Percentiles rank a stretch among this genome's conserved stretches.
These are phyloP conservation scores for Gossypium aridum DNA, from an alignment of 441 rosid genomes.

Conservation along the genomic window DNA sequence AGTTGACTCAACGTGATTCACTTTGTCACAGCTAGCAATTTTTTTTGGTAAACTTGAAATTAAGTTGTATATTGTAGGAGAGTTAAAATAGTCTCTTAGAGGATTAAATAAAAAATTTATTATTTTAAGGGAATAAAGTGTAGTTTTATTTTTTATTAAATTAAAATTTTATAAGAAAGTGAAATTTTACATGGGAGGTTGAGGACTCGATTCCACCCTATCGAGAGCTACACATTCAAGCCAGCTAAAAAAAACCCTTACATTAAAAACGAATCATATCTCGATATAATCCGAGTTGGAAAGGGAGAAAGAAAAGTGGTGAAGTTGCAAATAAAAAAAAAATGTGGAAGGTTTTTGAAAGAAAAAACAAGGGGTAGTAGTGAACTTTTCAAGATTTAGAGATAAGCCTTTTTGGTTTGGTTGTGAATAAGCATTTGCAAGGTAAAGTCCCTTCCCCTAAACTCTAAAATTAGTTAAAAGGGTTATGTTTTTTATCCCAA, in stretches of 20 bases:
- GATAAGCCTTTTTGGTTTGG: neutral
- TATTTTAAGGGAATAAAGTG: no score
- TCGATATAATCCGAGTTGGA: neutral
- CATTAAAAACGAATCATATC: neutral
- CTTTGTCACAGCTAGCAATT: no score
- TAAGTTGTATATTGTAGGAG: no score
- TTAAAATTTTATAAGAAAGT: no score
- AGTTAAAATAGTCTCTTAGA: neutral
- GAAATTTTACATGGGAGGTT: no score
- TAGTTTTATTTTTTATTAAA: no score
- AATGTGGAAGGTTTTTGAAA: neutral
- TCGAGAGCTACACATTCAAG: no score
- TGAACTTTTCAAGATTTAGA: neutral
- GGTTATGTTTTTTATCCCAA: neutral
- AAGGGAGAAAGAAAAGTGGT: neutral
- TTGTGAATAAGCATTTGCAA: neutral
- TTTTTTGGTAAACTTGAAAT: neutral
- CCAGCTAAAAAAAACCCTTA: no score
- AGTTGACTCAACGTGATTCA: neutral
- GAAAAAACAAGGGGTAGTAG: conserved; percentile 6
- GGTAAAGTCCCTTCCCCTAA: neutral
- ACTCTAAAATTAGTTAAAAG: neutral
- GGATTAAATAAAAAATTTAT: no score
- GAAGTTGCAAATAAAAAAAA: conserved; percentile 26
- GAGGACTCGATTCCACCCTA: no score